Conservation (phyloP, 169 alveolate genomes). For the Plasmodium blacklocki region DNA sequence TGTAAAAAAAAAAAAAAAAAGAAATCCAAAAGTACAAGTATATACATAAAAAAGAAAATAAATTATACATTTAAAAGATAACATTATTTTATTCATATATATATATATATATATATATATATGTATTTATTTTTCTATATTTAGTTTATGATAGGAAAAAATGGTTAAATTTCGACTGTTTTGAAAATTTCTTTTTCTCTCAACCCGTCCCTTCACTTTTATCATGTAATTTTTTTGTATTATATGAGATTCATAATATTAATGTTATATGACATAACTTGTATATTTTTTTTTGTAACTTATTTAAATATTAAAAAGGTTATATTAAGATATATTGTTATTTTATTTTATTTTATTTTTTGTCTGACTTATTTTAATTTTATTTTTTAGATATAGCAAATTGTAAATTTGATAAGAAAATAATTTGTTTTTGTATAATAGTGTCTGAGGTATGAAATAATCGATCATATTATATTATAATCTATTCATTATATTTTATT, state of each 20-base stretch:
- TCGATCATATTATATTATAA: background rate
- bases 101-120: background rate
- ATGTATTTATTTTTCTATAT: background rate
- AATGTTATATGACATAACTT: too few relatives aligned
- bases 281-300: too few relatives aligned
- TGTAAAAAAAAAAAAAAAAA: background rate
- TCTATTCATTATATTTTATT: background rate
- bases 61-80: background rate
- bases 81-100: background rate
- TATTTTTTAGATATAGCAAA: conserved; percentile 48
- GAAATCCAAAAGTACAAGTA: background rate
- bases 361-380: background rate
- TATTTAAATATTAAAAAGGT: too few relatives aligned
- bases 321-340: too few relatives aligned
- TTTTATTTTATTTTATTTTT: background rate
- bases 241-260: too few relatives aligned
- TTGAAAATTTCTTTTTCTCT: conserved; percentile 50
- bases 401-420: conserved; percentile 30
- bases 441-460: conserved; percentile 40
- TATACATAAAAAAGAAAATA: background rate
- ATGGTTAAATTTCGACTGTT: conserved; percentile 63
- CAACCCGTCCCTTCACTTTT: conserved; percentile 69
- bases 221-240: conserved; percentile 28
- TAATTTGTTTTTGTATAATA: conserved; percentile 39
- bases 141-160: conserved; percentile 27